A percentile compares a stretch with the other conserved stretches of the same genome.
phyloP scores from a whole-genome alignment of 345 rosid species.

The Murraya koenigii region DNA sequence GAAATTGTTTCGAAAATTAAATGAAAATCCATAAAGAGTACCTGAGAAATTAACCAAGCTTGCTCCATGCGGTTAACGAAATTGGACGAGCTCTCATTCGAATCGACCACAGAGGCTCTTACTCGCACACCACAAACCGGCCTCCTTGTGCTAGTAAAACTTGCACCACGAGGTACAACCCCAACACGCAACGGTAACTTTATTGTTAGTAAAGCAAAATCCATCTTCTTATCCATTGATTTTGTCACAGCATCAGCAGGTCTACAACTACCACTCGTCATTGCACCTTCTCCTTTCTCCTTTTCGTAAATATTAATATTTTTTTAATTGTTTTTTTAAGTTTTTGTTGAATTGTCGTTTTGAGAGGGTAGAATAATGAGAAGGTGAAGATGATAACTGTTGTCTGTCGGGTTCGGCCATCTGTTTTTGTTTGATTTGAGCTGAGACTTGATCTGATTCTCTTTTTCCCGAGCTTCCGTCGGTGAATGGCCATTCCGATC shows the following conservation, averaged over 20 bases:
- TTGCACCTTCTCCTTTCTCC: background rate
- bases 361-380: background rate
- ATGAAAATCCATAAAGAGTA: constrained; percentile 9
- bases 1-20: background rate
- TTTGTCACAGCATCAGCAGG: constrained; percentile 27
- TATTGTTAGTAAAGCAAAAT: constrained; percentile 6
- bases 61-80: constrained; percentile 82
- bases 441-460: background rate
- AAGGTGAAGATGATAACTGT: background rate
- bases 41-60: constrained; percentile 92
- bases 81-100: constrained; percentile 66
- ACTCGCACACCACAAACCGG: constrained; percentile 15
- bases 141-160: background rate
- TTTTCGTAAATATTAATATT: too few relatives aligned
- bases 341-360: background rate
- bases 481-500: background rate
- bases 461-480: background rate
- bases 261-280: constrained; percentile 26
- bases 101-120: constrained; percentile 69
- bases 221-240: constrained; percentile 14
- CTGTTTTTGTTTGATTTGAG: background rate
- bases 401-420: background rate
- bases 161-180: constrained; percentile 16
- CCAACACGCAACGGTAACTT: constrained; percentile 19
- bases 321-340: too few relatives aligned